A percentile compares a stretch with the other conserved stretches of the same genome.
phyloP scores from a whole-genome alignment of 768 basidiomycete genomes.

The Mrakia gelida region DNA sequence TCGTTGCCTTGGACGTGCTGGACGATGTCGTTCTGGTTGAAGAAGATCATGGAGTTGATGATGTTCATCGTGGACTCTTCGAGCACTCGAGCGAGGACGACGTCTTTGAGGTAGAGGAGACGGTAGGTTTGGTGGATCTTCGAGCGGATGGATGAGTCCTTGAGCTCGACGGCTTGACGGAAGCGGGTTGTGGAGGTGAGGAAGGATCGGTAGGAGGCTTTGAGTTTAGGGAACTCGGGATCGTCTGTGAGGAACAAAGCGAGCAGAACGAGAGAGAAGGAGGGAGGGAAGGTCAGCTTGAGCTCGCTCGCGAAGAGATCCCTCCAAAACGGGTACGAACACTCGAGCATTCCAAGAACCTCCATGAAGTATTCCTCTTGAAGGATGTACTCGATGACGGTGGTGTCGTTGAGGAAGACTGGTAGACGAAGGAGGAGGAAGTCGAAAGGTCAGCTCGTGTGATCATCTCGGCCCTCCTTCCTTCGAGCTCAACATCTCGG shows the following conservation, averaged over 20 bases:
- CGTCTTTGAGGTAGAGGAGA: slow-evolving; percentile 94
- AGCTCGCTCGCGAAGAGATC: slow-evolving; percentile 20
- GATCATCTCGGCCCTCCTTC: not conserved
- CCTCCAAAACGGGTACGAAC: slow-evolving; percentile 47
- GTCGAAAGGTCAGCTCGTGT: not conserved
- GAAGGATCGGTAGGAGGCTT: slow-evolving; percentile 95
- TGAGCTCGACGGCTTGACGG: slow-evolving; percentile 81
- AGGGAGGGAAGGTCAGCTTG: not conserved
- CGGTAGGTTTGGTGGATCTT: slow-evolving; percentile 98
- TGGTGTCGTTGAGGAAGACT: slow-evolving; percentile 95
- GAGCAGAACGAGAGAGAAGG: not conserved
- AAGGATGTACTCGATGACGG: slow-evolving; percentile 88
- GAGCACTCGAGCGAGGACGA: slow-evolving; percentile 87
- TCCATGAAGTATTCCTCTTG: slow-evolving; percentile 89
- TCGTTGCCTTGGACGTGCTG: slow-evolving; percentile 76
- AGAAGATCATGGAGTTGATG: slow-evolving; percentile 93
- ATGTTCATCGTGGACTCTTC: slow-evolving; percentile 97
- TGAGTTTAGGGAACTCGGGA: slow-evolving; percentile 92
- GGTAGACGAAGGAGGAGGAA: slow-evolving; percentile 23
- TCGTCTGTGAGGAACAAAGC: slow-evolving; percentile 60
- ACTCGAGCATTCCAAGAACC: slow-evolving; percentile 94
- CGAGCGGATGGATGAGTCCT: slow-evolving; percentile 65
- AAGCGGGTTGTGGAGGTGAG: slow-evolving; percentile 75
- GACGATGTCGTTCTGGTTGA: slow-evolving; percentile 98
- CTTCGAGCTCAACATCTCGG: not conserved